Conservation (phyloP, 768 basidiomycete species). For the Mycena vulgaris region DNA sequence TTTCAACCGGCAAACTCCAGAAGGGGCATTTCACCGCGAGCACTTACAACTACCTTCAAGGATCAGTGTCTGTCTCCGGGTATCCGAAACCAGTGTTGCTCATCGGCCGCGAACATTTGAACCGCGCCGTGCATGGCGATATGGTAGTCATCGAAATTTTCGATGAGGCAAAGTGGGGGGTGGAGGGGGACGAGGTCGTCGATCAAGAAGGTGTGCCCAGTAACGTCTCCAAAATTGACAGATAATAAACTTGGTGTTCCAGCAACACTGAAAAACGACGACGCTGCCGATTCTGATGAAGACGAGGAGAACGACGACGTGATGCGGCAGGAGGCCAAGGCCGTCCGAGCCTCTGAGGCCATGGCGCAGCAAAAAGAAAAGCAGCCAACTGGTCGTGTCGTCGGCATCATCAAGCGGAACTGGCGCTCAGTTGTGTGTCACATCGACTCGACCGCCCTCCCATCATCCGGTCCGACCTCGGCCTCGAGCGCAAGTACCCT, state of each 20-base stretch:
- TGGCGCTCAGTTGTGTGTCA: slow-evolving; percentile 98
- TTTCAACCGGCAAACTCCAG: slow-evolving; percentile 87
- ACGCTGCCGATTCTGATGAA: slow-evolving; percentile 79
- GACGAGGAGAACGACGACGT: slow-evolving; percentile 58
- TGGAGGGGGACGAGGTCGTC: slow-evolving; percentile 92
- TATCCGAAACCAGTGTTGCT: slow-evolving; percentile 87
- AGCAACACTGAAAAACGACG: slow-evolving; percentile 91
- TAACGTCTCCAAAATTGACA: not conserved
- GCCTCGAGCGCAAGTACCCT: slow-evolving; percentile 76
- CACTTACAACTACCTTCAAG: slow-evolving; percentile 95
- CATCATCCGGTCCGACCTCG: slow-evolving; percentile 62
- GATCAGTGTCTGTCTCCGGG: slow-evolving; percentile 81
- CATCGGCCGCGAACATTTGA: slow-evolving; percentile 94
- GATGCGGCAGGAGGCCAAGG: slow-evolving; percentile 58
- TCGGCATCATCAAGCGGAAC: slow-evolving; percentile 94
- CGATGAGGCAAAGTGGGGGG: slow-evolving; percentile 91
- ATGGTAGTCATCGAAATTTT: slow-evolving; percentile 93
- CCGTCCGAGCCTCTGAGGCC: slow-evolving; percentile 53
- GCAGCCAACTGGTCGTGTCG: slow-evolving; percentile 93
- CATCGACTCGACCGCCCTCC: slow-evolving; percentile 91
- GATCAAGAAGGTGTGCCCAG: slow-evolving; percentile 85
- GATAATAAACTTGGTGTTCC: slow-evolving; percentile 8
- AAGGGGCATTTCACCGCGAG: slow-evolving; percentile 98
- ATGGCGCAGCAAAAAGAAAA: slow-evolving; percentile 65
- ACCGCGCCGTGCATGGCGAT: slow-evolving; percentile 94